Base-by-base conservation (phyloP, 805 yeast genomes). In the Lipomyces chichibuensis region DNA sequence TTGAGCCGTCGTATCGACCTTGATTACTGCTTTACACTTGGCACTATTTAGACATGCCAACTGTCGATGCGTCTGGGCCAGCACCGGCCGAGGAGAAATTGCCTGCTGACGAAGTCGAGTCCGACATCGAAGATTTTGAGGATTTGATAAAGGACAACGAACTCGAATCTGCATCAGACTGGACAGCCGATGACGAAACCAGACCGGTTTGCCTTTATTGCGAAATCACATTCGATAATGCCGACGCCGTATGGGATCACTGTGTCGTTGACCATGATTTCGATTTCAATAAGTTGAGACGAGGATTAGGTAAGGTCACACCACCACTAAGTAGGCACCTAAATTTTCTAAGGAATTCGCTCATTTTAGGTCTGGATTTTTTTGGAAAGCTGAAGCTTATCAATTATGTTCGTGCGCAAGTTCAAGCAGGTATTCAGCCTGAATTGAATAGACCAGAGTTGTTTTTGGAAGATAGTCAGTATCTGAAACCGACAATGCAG, bases 351-450 rank as follows among this genome's bases (percentile, higher is more conserved):
- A 49, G 11, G 5, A 20, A 49, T 52, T 52, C 20, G 7, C 27
- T 51, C 7, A 8, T 17, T 51, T 3, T 43, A 63, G 71, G 69
- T 13, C 70, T 72, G 51, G 75, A 75, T 29, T 71, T 71, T 56
- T 74, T 66, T 59, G 74, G 72, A n/a, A 71, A 74, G 63, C 62
- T 74, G 56, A 74, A 73, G 59, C 69, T 74, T 20, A 65, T 74
- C 51, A 74, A 74, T 56, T 74, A 75, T 61, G 62, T 74, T 29
- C 72, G 77, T 43, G 59, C 62, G 29, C 64, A 70, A 58, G 75
- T 66, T 37, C 55, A 57, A 37, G 52, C 53, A 25, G 68, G 64
- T 14, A 58, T 59, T 6, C 49, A 43, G n/a, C 68, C 71, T 9
- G 64, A 69, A 17, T 59, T 69, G 37, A 65, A 65, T 43, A 51